Conservation (phyloP, 1,284 basidiomycete genomes). For the Athelia psychrophila region DNA sequence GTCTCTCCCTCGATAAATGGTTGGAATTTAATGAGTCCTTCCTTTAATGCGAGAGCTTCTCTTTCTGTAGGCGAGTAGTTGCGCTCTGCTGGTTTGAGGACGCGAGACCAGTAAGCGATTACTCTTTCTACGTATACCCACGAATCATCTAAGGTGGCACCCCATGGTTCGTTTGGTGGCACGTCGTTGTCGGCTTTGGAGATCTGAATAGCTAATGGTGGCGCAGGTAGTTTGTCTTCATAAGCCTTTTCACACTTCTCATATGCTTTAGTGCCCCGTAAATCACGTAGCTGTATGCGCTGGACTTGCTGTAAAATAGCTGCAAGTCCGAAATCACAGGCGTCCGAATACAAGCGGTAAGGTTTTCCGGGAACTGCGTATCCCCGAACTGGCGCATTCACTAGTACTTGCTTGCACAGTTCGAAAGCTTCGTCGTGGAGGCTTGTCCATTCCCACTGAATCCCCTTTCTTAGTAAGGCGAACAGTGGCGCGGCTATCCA, state of each 20-base stretch:
- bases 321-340: conserved; percentile 31
- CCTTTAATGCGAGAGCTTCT: conserved; percentile 26
- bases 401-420: conserved; percentile 20
- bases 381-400: conserved; percentile 24
- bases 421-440: conserved; percentile 21
- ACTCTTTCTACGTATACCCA: conserved; percentile 26
- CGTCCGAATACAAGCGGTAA: conserved; percentile 36
- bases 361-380: conserved; percentile 25
- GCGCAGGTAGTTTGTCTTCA: conserved; percentile 11
- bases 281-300: conserved; percentile 7
- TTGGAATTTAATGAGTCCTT: conserved; percentile 26
- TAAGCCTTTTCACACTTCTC: conserved; percentile 10
- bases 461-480: conserved; percentile 17
- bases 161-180: conserved; percentile 16
- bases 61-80: conserved; percentile 24
- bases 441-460: conserved; percentile 24
- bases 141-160: conserved; percentile 20
- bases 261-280: conserved; percentile 18
- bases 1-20: conserved; percentile 25
- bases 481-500: conserved; percentile 25
- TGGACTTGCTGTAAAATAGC: conserved; percentile 21
- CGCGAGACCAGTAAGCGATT: conserved; percentile 28
- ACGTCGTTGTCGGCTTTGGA: conserved; percentile 13
- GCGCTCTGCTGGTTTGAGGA: conserved; percentile 19
- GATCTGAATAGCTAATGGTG: conserved; percentile 13